Percentiles rank a stretch among this genome's conserved stretches.
These are phyloP conservation scores for Epicoccum sorghinum DNA, from an alignment of 2,329 filamentous ascomycete genomes.

Conservation along the genomic window DNA sequence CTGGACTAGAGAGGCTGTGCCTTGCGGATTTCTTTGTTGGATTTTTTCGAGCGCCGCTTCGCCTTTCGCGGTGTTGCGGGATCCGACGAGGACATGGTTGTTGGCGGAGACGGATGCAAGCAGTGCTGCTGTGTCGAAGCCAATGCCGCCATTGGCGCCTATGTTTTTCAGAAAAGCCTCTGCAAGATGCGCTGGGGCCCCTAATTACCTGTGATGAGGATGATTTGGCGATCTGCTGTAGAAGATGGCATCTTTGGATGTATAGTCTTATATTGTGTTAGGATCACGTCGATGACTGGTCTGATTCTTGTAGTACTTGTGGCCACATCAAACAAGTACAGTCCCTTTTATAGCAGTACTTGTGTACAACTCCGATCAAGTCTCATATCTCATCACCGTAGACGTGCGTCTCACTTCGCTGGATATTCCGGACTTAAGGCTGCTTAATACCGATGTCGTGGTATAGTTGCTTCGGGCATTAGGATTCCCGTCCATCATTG, in stretches of 20 bases:
- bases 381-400: background rate
- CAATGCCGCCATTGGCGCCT: conserved; percentile 47
- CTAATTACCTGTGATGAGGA: conserved; percentile 37
- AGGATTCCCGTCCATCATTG: no score
- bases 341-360: no score
- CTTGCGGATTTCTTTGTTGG: conserved; percentile 35
- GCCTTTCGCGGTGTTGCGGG: conserved; percentile 41
- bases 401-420: background rate
- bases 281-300: no score
- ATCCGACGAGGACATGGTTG: conserved; percentile 47
- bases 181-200: background rate
- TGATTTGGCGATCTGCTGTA: conserved; percentile 28
- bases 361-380: background rate
- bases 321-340: no score
- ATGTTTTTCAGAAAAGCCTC: conserved; percentile 4
- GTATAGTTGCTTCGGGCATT: no score
- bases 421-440: background rate
- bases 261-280: no score
- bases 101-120: conserved; percentile 33
- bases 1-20: conserved; percentile 40
- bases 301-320: no score
- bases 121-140: conserved; percentile 41
- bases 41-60: conserved; percentile 37
- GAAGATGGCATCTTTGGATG: conserved; percentile 3
- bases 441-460: no score